Conservation (phyloP, 2,329 filamentous ascomycete species). For the Colletotrichum musae region DNA sequence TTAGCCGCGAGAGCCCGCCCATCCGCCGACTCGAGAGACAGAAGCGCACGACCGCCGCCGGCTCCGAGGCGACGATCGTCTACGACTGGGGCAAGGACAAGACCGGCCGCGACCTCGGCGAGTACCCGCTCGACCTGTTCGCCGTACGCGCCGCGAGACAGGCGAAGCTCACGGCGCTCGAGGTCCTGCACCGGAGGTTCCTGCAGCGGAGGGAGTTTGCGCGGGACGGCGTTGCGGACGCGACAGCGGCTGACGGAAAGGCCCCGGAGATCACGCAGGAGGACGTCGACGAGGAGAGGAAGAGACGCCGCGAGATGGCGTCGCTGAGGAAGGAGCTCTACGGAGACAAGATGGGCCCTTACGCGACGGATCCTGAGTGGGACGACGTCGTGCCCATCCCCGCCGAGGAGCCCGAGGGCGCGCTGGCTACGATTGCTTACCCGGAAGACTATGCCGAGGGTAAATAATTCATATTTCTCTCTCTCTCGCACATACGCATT, state of each 20-base stretch:
- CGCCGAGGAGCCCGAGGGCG: conserved; percentile 85
- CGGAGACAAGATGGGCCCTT: conserved; percentile 64
- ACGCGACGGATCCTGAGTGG: conserved; percentile 82
- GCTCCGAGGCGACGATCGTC: conserved; percentile 31
- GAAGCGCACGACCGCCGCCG: conserved; percentile 23
- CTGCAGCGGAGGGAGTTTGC: conserved; percentile 53
- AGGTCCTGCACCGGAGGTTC: conserved; percentile 62
- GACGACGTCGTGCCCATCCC: conserved; percentile 87
- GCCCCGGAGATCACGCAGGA: conserved; percentile 50
- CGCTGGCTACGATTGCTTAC: conserved; percentile 94
- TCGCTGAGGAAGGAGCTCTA: conserved; percentile 66
- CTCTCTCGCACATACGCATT: neutral
- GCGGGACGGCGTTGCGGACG: conserved; percentile 37
- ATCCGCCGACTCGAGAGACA: conserved; percentile 57
- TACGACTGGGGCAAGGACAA: conserved; percentile 67
- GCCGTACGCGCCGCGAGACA: conserved; percentile 59
- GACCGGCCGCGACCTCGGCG: conserved; percentile 63
- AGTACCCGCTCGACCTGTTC: conserved; percentile 63
- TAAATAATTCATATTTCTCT: conserved; percentile 51
- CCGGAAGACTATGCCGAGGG: conserved; percentile 88
- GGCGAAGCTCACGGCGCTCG: conserved; percentile 58
- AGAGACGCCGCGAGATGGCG: conserved; percentile 66
- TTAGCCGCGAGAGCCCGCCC: conserved; percentile 67
- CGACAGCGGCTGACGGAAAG: conserved; percentile 27
- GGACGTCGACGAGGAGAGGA: conserved; percentile 62